phyloP scores from a whole-genome alignment of 2,329 filamentous ascomycete genomes.

The Fusarium palustre region DNA sequence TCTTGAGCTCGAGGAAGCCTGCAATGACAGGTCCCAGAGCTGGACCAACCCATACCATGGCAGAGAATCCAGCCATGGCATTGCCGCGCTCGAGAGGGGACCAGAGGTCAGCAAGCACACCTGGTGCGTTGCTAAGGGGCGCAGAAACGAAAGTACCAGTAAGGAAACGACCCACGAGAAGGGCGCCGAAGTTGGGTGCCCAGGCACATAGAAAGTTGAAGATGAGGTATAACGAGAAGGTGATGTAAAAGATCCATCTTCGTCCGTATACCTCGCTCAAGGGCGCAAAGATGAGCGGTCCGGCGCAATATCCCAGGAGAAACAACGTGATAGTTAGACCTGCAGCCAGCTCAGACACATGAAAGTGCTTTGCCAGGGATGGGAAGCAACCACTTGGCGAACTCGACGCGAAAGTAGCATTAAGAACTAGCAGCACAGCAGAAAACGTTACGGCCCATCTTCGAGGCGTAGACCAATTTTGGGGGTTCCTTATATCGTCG shows the following conservation, averaged over 20 bases:
- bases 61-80: constrained; percentile 83
- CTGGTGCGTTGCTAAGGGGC: constrained; percentile 83
- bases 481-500: constrained; percentile 12
- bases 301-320: constrained; percentile 64
- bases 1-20: constrained; percentile 75
- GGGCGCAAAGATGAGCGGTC: constrained; percentile 79
- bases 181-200: constrained; percentile 75
- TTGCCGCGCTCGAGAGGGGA: constrained; percentile 81
- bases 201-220: constrained; percentile 83
- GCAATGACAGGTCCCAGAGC: constrained; percentile 66
- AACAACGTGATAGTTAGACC: constrained; percentile 36
- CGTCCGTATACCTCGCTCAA: constrained; percentile 78
- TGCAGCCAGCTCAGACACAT: constrained; percentile 28
- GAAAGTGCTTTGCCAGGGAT: constrained; percentile 20
- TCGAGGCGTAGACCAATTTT: constrained; percentile 21
- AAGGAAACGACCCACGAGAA: constrained; percentile 79
- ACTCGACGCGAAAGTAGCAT: constrained; percentile 31
- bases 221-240: constrained; percentile 74
- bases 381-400: constrained; percentile 28
- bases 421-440: constrained; percentile 24
- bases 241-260: constrained; percentile 64
- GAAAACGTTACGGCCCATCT: constrained; percentile 17
- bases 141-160: constrained; percentile 84
- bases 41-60: constrained; percentile 79
- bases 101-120: constrained; percentile 83